phyloP scores from a whole-genome alignment of 352 stramenopile genomes.

The Blastocystis sp. region DNA sequence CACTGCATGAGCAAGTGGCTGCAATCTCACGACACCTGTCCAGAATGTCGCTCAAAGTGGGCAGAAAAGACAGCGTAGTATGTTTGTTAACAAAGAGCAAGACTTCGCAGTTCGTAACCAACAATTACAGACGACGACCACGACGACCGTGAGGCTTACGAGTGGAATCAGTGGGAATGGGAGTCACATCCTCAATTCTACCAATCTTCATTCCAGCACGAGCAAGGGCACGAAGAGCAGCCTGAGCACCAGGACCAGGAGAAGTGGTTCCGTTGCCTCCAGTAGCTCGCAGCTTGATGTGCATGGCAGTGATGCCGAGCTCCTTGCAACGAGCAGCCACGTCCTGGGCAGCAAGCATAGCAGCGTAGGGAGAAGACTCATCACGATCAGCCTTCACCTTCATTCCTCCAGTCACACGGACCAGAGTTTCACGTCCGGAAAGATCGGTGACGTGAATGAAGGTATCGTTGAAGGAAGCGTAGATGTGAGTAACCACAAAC shows the following conservation, averaged over 20 bases:
- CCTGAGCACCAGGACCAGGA: slow-evolving; percentile 94
- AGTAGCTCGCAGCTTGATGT: slow-evolving; percentile 99
- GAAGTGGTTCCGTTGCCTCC: slow-evolving; percentile 96
- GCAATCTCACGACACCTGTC: slow-evolving; percentile 19
- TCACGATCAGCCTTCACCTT: slow-evolving; percentile 99
- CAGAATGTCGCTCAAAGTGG: slow-evolving; percentile 5
- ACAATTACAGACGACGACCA: slow-evolving; percentile 94
- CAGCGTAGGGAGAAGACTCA: slow-evolving; percentile 97
- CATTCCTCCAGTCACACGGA: slow-evolving; percentile 98
- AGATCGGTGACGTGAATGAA: slow-evolving; percentile 99
- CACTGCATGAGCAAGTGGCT: slow-evolving; percentile 48
- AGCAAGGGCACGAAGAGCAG: slow-evolving; percentile 92
- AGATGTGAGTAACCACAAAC: slow-evolving; percentile 98
- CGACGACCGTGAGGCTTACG: slow-evolving; percentile 94
- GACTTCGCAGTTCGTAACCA: slow-evolving; percentile 39
- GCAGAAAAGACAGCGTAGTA: not conserved
- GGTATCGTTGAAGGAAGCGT: slow-evolving; percentile 99
- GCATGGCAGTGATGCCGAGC: slow-evolving; percentile 94
- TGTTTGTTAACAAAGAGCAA: slow-evolving; percentile 3
- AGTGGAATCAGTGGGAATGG: slow-evolving; percentile 97
- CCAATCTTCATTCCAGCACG: slow-evolving; percentile 98
- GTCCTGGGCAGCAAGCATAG: slow-evolving; percentile 99
- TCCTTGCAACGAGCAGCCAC: slow-evolving; percentile 91
- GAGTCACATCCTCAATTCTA: slow-evolving; percentile 98
- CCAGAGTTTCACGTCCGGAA: slow-evolving; percentile 95